These are phyloP conservation scores for Pilaira anomala DNA, from an alignment of 192 early-diverging fungal species.

Conservation along the genomic window DNA sequence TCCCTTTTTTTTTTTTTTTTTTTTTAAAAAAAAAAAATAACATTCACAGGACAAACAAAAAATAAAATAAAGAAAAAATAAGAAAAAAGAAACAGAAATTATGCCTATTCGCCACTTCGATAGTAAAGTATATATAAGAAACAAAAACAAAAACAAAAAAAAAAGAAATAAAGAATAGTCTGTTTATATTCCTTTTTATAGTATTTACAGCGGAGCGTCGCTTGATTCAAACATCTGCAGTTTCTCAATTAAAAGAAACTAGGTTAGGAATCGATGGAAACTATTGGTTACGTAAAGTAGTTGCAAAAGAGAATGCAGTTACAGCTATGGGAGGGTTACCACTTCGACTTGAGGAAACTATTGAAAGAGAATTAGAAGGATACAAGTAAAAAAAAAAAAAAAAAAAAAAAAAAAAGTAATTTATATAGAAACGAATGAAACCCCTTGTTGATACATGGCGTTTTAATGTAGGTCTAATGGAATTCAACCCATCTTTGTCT, in stretches of 20 bases:
- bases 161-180: background rate
- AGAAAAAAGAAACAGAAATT: background rate
- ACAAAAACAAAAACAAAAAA: background rate
- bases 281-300: constrained; percentile 72
- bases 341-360: constrained; percentile 50
- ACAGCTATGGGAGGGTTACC: constrained; percentile 69
- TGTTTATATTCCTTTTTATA: constrained; percentile 7
- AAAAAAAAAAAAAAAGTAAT: too few relatives aligned
- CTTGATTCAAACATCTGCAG: constrained; percentile 53
- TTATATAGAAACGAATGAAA: background rate
- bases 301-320: constrained; percentile 56
- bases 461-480: constrained; percentile 41
- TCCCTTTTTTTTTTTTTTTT: too few relatives aligned
- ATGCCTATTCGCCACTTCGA: constrained; percentile 41
- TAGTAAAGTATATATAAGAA: too few relatives aligned
- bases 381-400: constrained; percentile 58
- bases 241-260: constrained; percentile 58
- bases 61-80: too few relatives aligned
- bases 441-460: background rate
- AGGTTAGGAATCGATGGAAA: constrained; percentile 79
- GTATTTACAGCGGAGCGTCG: constrained; percentile 56
- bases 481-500: constrained; percentile 79
- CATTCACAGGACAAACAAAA: too few relatives aligned
- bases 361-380: constrained; percentile 62
- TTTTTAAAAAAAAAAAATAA: too few relatives aligned